Conservation (phyloP, 2,329 filamentous ascomycete genomes). For the Penicillium oxalicum region DNA sequence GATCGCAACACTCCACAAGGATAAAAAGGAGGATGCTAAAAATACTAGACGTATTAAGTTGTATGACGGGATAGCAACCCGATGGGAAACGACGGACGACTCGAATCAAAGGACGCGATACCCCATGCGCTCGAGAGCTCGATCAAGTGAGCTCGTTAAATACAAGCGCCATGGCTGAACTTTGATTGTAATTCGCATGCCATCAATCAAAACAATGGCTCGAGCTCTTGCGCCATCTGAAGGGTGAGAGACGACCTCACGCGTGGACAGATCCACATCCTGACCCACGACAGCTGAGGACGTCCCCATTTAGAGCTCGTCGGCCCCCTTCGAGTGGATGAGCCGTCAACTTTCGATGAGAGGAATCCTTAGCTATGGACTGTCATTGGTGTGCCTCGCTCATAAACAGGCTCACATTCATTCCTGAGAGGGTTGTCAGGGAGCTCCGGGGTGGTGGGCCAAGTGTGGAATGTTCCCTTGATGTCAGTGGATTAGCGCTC, state of each 20-base stretch:
- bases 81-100: constrained; percentile 6
- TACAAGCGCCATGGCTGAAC: constrained; percentile 10
- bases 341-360: no score
- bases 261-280: constrained; percentile 15
- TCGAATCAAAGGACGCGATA: background rate
- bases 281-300: constrained; percentile 8
- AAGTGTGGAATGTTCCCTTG: background rate
- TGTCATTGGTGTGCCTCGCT: no score
- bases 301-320: no score
- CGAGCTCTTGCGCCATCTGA: constrained; percentile 8
- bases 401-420: no score
- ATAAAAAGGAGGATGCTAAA: background rate
- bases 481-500: no score
- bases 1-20: no score
- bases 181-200: constrained; percentile 10
- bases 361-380: no score
- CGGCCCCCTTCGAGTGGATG: no score
- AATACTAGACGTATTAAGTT: constrained; percentile 2
- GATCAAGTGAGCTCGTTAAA: constrained; percentile 9
- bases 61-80: constrained; percentile 10
- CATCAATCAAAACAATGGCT: constrained; percentile 12
- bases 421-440: no score
- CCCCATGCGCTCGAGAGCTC: background rate
- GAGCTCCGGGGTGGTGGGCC: no score
- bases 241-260: constrained; percentile 5